Evolutionary conservation across 345 rosid species (phyloP).

Genomic region (Melaleuca alternifolia): DNA sequence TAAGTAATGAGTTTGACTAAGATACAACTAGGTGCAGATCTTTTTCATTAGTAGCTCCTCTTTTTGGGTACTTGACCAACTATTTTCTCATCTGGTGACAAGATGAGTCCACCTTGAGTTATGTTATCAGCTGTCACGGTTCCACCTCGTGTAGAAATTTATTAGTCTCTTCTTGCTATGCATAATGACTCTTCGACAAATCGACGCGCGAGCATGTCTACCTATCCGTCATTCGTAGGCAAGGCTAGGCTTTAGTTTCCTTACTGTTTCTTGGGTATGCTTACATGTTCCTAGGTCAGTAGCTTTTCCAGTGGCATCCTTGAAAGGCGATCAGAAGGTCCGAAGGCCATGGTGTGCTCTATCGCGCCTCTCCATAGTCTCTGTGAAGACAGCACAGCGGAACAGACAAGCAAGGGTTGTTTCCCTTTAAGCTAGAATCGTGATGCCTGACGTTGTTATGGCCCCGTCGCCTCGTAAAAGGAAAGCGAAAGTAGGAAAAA

Average conservation of each 20-base stretch:
- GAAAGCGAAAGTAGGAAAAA: no score
- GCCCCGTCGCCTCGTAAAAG: no score
- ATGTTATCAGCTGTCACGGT: background rate
- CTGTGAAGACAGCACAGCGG: conserved; percentile 66
- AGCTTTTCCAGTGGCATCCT: conserved; percentile 57
- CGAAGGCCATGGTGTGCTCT: conserved; percentile 46
- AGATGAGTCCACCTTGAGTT: background rate
- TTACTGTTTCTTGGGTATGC: background rate
- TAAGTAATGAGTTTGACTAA: background rate
- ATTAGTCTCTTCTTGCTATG: no score
- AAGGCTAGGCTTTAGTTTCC: background rate
- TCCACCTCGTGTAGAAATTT: background rate
- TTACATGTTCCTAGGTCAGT: background rate
- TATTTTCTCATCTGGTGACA: background rate
- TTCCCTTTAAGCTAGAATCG: conserved; percentile 78
- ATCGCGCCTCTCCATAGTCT: conserved; percentile 5
- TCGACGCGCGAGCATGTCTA: no score
- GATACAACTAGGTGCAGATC: background rate
- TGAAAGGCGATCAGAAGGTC: conserved; percentile 84
- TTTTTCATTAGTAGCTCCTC: background rate
- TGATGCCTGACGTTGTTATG: conserved; percentile 23
- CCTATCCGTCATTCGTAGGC: background rate
- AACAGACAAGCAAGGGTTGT: conserved; percentile 83
- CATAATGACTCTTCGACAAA: no score
- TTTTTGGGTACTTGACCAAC: background rate